Percentiles rank a stretch among this genome's conserved stretches.
Evolutionary conservation across 345 rosid species (phyloP).

Genomic region (Eucalyptus grandis): DNA sequence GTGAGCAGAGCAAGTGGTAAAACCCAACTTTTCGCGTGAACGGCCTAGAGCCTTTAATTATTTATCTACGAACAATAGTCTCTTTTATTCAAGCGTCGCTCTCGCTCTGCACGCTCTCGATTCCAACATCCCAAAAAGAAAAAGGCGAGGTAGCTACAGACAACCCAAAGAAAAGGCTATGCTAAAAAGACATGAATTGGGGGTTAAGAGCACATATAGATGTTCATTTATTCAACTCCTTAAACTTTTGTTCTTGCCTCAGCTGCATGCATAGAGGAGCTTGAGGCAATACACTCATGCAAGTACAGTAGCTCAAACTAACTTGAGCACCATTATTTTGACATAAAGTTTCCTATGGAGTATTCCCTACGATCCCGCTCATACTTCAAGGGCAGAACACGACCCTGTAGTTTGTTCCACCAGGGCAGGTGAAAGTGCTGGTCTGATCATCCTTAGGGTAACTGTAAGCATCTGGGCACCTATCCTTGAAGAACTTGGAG

Average conservation of each 20-base stretch:
- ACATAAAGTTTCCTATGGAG: neutral
- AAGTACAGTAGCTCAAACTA: neutral
- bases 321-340: neutral
- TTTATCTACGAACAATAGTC: no score
- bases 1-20: neutral
- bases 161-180: neutral
- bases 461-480: slow-evolving; percentile 11
- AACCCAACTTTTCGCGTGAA: neutral
- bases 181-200: neutral
- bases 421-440: slow-evolving; percentile 16
- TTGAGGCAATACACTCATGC: neutral
- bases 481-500: slow-evolving; percentile 5
- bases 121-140: no score
- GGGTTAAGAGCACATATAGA: neutral
- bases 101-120: no score
- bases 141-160: neutral
- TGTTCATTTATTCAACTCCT: neutral
- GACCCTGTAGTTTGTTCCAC: slow-evolving; percentile 15
- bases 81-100: no score
- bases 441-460: slow-evolving; percentile 18
- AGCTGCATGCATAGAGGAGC: neutral
- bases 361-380: neutral
- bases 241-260: neutral
- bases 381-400: slow-evolving; percentile 11
- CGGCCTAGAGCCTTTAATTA: neutral